Percentiles rank a stretch among this genome's conserved stretches.
Conservation (phyloP, 441 rosid genomes). For the Erodium moschatum region DNA sequence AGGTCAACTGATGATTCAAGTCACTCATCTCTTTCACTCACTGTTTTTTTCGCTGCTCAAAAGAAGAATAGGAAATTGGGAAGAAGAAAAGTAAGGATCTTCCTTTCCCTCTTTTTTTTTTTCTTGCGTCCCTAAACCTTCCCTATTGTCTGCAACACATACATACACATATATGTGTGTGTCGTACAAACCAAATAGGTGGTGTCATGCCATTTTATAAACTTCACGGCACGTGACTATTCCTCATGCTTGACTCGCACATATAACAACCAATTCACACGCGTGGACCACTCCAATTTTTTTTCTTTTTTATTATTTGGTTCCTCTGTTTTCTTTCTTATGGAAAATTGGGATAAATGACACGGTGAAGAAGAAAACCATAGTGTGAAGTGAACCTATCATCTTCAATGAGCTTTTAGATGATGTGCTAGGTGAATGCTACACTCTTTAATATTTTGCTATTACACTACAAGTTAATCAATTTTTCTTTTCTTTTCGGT, state of each 20-base stretch:
- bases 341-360: constrained; percentile 1
- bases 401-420: background rate
- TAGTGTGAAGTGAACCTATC: background rate
- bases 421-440: background rate
- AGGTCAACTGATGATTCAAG: constrained; percentile 28
- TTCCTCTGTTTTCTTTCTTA: background rate
- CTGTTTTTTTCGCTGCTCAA: background rate
- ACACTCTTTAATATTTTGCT: background rate
- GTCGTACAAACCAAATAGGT: background rate
- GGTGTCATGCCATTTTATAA: constrained; percentile 5
- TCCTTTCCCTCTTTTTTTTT: constrained; percentile 1
- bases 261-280: constrained; percentile 1
- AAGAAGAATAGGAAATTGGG: background rate
- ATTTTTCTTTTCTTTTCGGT: too few relatives aligned
- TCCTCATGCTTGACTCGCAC: too few relatives aligned
- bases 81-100: constrained; percentile 4
- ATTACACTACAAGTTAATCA: background rate
- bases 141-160: background rate
- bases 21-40: constrained; percentile 38
- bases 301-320: background rate
- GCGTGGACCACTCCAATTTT: background rate
- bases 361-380: background rate
- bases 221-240: constrained; percentile 1
- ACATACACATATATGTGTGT: background rate
- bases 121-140: background rate